Conservation (phyloP, 805 yeast genomes). For the Kodamaea sagamina region DNA sequence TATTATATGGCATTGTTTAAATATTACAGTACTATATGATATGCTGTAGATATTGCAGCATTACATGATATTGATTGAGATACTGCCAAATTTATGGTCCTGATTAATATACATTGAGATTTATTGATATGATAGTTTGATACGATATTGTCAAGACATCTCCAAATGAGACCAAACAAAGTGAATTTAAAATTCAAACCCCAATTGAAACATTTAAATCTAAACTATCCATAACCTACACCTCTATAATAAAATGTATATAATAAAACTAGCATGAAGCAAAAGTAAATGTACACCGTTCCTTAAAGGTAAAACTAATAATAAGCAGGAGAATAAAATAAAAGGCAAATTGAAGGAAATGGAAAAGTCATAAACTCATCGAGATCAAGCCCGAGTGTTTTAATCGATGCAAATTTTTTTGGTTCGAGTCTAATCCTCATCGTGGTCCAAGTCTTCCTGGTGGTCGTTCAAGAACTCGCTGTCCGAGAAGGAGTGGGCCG, state of each 20-base stretch:
- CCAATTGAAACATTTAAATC: too few relatives aligned
- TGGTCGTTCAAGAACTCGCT: conserved; percentile 26
- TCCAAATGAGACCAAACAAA: too few relatives aligned
- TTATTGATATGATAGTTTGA: too few relatives aligned
- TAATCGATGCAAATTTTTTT: conserved; percentile 4
- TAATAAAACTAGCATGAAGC: conserved; percentile 5
- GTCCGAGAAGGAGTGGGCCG: conserved; percentile 24
- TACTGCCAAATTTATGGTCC: too few relatives aligned
- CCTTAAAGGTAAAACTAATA: conserved; percentile 3
- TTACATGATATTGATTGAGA: too few relatives aligned
- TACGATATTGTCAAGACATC: too few relatives aligned
- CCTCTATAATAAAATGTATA: background rate
- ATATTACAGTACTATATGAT: too few relatives aligned
- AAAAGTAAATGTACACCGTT: conserved; percentile 5
- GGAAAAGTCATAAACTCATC: conserved; percentile 2
- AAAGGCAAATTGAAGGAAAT: background rate
- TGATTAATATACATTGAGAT: too few relatives aligned
- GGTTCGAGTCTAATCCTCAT: conserved; percentile 7
- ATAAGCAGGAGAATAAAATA: conserved; percentile 5
- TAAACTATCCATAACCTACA: too few relatives aligned
- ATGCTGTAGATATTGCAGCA: too few relatives aligned
- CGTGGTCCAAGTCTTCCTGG: conserved; percentile 11
- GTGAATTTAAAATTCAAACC: too few relatives aligned
- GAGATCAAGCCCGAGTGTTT: background rate
- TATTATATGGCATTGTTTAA: too few relatives aligned